Percentiles rank a stretch among this genome's conserved stretches.
phyloP scores from a whole-genome alignment of 108 stramenopile genomes.

The Skeletonema costatum region DNA sequence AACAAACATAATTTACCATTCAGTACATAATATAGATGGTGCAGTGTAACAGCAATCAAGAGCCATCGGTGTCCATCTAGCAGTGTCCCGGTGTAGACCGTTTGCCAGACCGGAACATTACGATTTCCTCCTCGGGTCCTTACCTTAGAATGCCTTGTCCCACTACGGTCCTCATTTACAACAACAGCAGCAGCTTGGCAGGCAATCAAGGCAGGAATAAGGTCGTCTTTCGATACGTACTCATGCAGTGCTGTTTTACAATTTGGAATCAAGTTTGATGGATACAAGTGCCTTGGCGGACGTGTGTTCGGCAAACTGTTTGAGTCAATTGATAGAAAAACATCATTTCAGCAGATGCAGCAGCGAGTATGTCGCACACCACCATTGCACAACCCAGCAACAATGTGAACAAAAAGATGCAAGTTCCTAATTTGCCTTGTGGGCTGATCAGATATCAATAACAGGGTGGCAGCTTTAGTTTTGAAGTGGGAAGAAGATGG shows the following conservation, averaged over 20 bases:
- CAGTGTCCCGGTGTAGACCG: background rate
- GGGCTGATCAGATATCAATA: conserved; percentile 5
- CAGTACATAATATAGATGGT: conserved; percentile 19
- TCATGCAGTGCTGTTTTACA: background rate
- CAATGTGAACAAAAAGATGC: background rate
- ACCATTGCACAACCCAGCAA: background rate
- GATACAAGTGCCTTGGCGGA: conserved; percentile 36
- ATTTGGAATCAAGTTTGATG: conserved; percentile 41
- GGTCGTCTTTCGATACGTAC: background rate
- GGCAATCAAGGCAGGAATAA: background rate
- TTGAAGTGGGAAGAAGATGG: conserved; percentile 12
- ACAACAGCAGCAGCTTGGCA: background rate
- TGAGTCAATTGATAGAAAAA: conserved; percentile 13
- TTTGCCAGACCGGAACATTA: conserved; percentile 8
- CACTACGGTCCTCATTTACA: background rate
- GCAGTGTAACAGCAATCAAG: conserved; percentile 24
- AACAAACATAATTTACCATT: conserved; percentile 34
- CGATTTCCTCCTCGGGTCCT: conserved; percentile 29
- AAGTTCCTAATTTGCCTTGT: background rate
- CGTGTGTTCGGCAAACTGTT: conserved; percentile 40
- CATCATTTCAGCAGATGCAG: background rate
- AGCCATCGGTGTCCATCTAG: conserved; percentile 16
- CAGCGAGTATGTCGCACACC: background rate
- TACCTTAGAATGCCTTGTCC: background rate
- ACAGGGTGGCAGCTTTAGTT: conserved; percentile 1